Conservation (phyloP, 768 basidiomycete genomes). For the Fistulinella prunicolor region DNA sequence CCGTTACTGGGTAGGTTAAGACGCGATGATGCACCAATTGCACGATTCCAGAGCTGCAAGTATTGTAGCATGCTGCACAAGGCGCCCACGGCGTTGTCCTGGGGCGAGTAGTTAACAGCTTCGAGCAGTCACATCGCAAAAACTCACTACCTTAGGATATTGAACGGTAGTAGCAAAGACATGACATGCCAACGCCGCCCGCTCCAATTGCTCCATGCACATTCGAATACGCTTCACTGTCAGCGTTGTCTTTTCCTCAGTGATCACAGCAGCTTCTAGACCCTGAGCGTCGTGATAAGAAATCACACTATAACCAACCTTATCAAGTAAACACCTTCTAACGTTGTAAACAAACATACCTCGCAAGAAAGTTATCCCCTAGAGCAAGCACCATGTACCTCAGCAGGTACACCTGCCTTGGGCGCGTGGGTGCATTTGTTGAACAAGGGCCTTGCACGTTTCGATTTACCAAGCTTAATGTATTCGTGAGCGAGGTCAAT, state of each 20-base stretch:
- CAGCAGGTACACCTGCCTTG: constrained; percentile 51
- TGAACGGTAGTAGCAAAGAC: constrained; percentile 72
- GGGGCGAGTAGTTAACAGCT: neutral
- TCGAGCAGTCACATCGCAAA: constrained; percentile 2
- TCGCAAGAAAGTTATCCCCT: constrained; percentile 55
- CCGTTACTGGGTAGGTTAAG: constrained; percentile 45
- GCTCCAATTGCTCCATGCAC: constrained; percentile 59
- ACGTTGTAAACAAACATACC: constrained; percentile 39
- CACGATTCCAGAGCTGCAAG: constrained; percentile 78
- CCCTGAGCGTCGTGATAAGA: constrained; percentile 60
- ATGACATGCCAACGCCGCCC: constrained; percentile 68
- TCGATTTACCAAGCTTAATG: constrained; percentile 67
- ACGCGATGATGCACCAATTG: constrained; percentile 63
- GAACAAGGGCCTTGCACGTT: constrained; percentile 65
- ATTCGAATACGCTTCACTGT: constrained; percentile 56
- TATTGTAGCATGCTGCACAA: constrained; percentile 63
- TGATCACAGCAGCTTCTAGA: constrained; percentile 40
- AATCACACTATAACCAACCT: constrained; percentile 39
- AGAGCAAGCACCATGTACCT: constrained; percentile 62
- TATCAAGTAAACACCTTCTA: neutral
- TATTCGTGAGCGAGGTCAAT: constrained; percentile 79
- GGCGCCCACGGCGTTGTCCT: constrained; percentile 63
- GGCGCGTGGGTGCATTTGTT: constrained; percentile 49
- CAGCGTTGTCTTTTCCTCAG: constrained; percentile 46
- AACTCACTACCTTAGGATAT: constrained; percentile 59